Base-by-base conservation (phyloP, 2,329 filamentous ascomycete species). In the Colletotrichum brevisporum region DNA sequence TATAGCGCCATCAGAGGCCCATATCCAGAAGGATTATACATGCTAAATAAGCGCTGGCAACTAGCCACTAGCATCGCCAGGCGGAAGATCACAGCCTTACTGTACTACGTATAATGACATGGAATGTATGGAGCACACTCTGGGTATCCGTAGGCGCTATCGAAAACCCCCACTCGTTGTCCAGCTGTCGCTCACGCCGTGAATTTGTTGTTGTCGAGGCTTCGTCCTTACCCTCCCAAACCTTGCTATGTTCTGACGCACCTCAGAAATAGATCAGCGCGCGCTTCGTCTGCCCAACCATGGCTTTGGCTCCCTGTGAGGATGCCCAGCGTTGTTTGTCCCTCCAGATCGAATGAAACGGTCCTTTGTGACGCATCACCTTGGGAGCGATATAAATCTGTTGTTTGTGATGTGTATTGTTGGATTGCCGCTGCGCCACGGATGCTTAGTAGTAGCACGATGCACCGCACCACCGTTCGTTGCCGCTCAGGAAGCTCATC, bases 221-320 rank as follows among this genome's bases (percentile, higher is more conserved):
- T 43, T 21, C 5, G 24, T 52, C 50, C 10, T 27, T 24, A 24
- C 21, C 18, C 15, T 41, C 41, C 13, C 18, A 6, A 54, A 8
- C 60, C 27, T 55, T 48, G 43, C 50, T 50, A 48, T 47, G 18
- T 54, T 41, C 50, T 56, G 62, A 69, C 51, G 43, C 67, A 66
- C 41, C 41, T 63, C 18, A 21, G 51, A 69, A 69, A 66, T 66
- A 69, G 67, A 60, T 61, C 67, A 61, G 67, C 62, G 67, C 67
- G 67, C 67, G 63, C 67, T 69, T 69, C 67, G 52, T 67, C 62
- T 63, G 47, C 26, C 53, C 21, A 65, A 51, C 26, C 55, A 52
- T 41, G 62, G n/a, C 51, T 45, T 39, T 43, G 43, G 16, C 18
- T 43, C 54, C 66, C 61, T 18, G 53, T 39, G 48, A 9, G 26